phyloP scores from a whole-genome alignment of 2,329 filamentous ascomycete species.

The Phialocephala sp. region DNA sequence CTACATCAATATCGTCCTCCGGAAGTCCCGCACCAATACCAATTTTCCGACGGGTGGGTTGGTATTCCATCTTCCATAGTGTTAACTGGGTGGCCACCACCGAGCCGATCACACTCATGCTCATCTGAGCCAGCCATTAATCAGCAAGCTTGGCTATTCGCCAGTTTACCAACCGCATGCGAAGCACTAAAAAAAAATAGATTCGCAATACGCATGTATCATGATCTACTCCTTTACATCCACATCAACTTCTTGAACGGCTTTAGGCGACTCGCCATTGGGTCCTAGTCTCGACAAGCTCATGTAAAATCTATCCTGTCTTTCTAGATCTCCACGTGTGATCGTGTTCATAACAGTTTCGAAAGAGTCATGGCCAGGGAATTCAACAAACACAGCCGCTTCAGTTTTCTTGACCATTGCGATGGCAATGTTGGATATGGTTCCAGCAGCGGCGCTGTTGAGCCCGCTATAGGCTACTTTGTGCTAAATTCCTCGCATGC shows the following conservation, averaged over 20 bases:
- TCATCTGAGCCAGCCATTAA: too few relatives aligned
- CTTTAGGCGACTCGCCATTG: conserved; percentile 23
- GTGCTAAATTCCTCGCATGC: conserved; percentile 49
- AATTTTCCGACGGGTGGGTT: too few relatives aligned
- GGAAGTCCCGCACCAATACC: too few relatives aligned
- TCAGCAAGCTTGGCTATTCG: too few relatives aligned
- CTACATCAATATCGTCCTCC: too few relatives aligned
- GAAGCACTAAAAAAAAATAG: too few relatives aligned
- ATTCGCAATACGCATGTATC: conserved; percentile 49
- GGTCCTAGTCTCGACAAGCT: conserved; percentile 30
- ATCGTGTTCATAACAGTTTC: conserved; percentile 50
- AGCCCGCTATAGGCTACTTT: conserved; percentile 52
- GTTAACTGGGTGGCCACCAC: too few relatives aligned
- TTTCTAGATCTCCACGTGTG: conserved; percentile 46
- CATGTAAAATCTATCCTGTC: conserved; percentile 39
- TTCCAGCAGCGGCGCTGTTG: conserved; percentile 53
- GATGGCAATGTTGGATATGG: conserved; percentile 50
- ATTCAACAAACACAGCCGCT: conserved; percentile 51
- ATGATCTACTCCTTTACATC: conserved; percentile 53
- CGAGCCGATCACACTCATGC: too few relatives aligned
- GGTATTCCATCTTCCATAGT: too few relatives aligned
- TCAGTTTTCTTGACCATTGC: conserved; percentile 48
- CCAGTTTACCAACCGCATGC: too few relatives aligned
- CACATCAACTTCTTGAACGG: conserved; percentile 37
- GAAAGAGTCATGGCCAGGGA: conserved; percentile 52